Conservation (phyloP, 306 rosid genomes). For the Prosopis cineraria region DNA sequence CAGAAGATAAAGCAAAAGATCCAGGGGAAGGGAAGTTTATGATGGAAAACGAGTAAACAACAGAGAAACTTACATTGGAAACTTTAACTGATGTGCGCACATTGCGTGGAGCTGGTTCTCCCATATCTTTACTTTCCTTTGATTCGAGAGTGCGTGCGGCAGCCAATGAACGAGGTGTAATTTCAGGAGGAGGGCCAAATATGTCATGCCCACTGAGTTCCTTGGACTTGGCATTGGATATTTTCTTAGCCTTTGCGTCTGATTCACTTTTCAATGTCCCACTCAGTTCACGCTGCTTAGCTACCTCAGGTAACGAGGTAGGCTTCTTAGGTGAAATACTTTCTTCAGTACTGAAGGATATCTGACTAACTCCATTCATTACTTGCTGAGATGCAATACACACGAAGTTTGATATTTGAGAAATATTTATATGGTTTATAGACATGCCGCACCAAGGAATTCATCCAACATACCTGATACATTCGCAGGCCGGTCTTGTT, state of each 20-base stretch:
- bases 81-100: conserved; percentile 84
- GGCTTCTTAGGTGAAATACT: conserved; percentile 79
- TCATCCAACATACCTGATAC: conserved; percentile 57
- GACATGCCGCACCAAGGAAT: neutral
- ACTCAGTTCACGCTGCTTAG: conserved; percentile 93
- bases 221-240: conserved; percentile 77
- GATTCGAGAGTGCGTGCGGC: conserved; percentile 61
- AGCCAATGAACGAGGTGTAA: conserved; percentile 56
- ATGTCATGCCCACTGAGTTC: conserved; percentile 93
- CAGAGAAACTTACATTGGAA: conserved; percentile 75
- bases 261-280: conserved; percentile 77
- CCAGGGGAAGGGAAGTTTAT: neutral
- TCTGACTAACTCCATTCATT: conserved; percentile 82
- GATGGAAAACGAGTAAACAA: neutral
- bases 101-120: conserved; percentile 73
- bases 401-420: conserved; percentile 7
- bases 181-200: conserved; percentile 90
- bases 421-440: neutral
- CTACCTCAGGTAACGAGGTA: conserved; percentile 78
- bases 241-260: conserved; percentile 59
- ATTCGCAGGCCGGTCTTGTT: conserved; percentile 64
- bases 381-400: conserved; percentile 57
- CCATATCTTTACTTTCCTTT: conserved; percentile 68
- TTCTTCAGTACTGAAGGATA: conserved; percentile 82
- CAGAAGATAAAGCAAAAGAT: neutral